Evolutionary conservation across 768 basidiomycete species (phyloP).

Genomic region (Gymnopilus dilepis): DNA sequence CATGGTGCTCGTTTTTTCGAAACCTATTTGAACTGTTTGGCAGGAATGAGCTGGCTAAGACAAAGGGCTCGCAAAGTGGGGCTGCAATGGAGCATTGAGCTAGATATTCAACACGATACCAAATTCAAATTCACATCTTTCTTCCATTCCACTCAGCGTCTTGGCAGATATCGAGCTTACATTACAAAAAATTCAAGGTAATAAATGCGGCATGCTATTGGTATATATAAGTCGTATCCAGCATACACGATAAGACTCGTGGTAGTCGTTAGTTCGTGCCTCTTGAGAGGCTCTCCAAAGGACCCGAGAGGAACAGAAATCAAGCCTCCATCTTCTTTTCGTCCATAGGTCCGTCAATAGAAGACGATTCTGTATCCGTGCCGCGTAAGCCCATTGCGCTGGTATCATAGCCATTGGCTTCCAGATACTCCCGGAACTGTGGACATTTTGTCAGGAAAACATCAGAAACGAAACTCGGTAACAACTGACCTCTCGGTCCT

Average conservation of each 20-base stretch:
- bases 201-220: not conserved
- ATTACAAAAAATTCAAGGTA: not conserved
- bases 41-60: slow-evolving; percentile 71
- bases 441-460: slow-evolving; percentile 4
- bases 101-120: not conserved
- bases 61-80: slow-evolving; percentile 44
- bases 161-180: not conserved
- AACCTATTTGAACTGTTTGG: no score
- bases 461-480: not conserved
- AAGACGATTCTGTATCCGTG: slow-evolving; percentile 26
- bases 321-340: slow-evolving; percentile 6
- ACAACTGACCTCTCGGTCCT: slow-evolving; percentile 65
- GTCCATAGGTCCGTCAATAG: slow-evolving; percentile 30
- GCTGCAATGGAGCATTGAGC: slow-evolving; percentile 62
- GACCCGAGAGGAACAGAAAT: not conserved
- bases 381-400: slow-evolving; percentile 65
- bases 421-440: slow-evolving; percentile 85
- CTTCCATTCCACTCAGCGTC: not conserved
- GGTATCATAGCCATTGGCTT: slow-evolving; percentile 79
- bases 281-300: not conserved
- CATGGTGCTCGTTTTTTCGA: no score
- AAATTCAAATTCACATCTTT: slow-evolving; percentile 5
- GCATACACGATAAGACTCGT: slow-evolving; percentile 5
- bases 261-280: not conserved
- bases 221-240: slow-evolving; percentile 2